Evolutionary conservation across 352 stramenopile species (phyloP), one percentile per base, ranked within the genome.

Genomic region (Globisporangium acanthophoron): DNA sequence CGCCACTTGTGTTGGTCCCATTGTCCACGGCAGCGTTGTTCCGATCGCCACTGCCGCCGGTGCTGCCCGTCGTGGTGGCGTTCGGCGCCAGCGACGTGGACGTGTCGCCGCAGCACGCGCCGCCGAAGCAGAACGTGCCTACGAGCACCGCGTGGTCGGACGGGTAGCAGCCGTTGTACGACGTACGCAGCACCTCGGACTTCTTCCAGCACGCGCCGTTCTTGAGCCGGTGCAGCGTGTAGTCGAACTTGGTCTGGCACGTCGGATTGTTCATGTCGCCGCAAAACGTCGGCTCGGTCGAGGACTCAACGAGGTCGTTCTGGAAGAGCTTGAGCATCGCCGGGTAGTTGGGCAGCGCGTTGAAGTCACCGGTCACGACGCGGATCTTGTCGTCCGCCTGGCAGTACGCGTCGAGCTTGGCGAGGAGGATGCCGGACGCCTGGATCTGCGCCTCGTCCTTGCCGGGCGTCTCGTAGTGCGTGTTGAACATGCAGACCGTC

Each of bases 381-480:
- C 77, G 73, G 29, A 90, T 61, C 49, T 82, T 83, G 65, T 92
- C 82, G 0, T 50, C 53, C 0, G 74, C 56, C 21, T 87, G 65
- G 48, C 82, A 92, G 55, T 81, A 44, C 7, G 70, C 56, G 31
- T 75, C 68, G 20, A 76, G 70, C 41, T 78, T 73, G 31, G 74
- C 52, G 35, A 88, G 67, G 29, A 93, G 77, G 58, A 93, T 86
- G 21, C 81, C 70, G 7, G 83, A 84, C 21, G 67, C 79, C 51
- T 91, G 69, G 20, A 74, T 67, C 67, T 92, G 83, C 13, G 80
- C 80, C 45, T 85, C 70, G 35, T 90, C 71, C 20, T 90, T 89
- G 5, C 83, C 83, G 18, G 78, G 80, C 2, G 79, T 93, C 67
- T 93, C 83, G 61, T 87, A 93, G 71, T 91, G 83, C 48, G 83